phyloP scores from a whole-genome alignment of 2,329 filamentous ascomycete genomes.

The Fusarium subtropicale region DNA sequence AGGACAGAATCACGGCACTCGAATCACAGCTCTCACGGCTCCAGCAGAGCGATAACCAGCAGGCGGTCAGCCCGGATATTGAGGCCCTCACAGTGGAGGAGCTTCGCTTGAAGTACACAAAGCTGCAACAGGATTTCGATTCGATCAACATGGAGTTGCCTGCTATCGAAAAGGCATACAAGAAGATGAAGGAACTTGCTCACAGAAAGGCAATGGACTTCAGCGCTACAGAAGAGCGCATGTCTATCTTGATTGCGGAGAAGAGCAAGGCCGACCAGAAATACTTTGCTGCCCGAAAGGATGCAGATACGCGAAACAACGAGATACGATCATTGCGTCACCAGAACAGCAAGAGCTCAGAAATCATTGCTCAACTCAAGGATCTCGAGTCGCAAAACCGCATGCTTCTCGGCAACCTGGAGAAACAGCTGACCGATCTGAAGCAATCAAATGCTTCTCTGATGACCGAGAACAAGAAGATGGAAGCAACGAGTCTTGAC shows the following conservation, averaged over 20 bases:
- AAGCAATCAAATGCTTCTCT: constrained; percentile 81
- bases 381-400: constrained; percentile 85
- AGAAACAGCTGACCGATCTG: constrained; percentile 89
- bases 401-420: constrained; percentile 81
- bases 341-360: constrained; percentile 90
- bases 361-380: constrained; percentile 93
- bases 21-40: constrained; percentile 86
- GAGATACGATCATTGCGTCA: constrained; percentile 83
- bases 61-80: constrained; percentile 58
- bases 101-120: constrained; percentile 77
- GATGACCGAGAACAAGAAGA: constrained; percentile 76
- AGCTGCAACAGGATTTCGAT: constrained; percentile 81
- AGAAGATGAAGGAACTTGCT: constrained; percentile 85
- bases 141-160: constrained; percentile 89
- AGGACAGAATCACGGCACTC: constrained; percentile 82
- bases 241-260: constrained; percentile 80
- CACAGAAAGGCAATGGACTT: constrained; percentile 89
- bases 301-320: constrained; percentile 84
- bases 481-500: constrained; percentile 79
- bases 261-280: constrained; percentile 98
- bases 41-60: constrained; percentile 60
- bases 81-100: constrained; percentile 76
- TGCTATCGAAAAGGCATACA: constrained; percentile 91
- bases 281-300: constrained; percentile 95
- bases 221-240: constrained; percentile 79